Conservation (phyloP, 345 rosid species). For the Erysimum cheiranthoides region DNA sequence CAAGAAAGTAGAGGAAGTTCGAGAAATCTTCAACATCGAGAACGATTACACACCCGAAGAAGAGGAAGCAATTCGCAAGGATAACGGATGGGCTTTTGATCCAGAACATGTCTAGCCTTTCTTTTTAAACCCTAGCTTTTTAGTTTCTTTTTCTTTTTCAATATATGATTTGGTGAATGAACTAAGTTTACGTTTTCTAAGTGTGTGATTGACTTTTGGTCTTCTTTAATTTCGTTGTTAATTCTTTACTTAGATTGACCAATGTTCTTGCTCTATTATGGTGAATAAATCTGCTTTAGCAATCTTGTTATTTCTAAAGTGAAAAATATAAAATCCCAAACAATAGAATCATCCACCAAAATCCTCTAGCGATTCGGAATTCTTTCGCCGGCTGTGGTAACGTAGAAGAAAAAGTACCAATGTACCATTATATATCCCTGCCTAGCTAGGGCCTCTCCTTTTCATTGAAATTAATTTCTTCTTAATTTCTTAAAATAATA, state of each 20-base stretch:
- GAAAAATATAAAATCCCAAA: not conserved
- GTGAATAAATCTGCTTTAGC: not conserved
- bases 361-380: not conserved
- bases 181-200: not conserved
- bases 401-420: not conserved
- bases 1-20: constrained; percentile 54
- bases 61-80: constrained; percentile 60
- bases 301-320: not conserved
- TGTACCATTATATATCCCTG: too few species aligned
- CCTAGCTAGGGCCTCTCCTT: too few species aligned
- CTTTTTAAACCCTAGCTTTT: not conserved
- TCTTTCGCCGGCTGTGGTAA: not conserved
- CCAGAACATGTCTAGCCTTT: constrained; percentile 2
- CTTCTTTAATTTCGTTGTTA: not conserved
- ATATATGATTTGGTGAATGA: too few species aligned
- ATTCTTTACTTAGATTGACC: not conserved
- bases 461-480: too few species aligned
- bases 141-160: too few species aligned
- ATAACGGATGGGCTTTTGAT: constrained; percentile 69
- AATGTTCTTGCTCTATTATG: not conserved
- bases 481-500: too few species aligned
- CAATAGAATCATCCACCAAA: not conserved
- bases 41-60: constrained; percentile 64
- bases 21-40: constrained; percentile 54
- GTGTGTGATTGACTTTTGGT: not conserved